Conservation (phyloP, 1,284 basidiomycete genomes). For the Malassezia psittaci region DNA sequence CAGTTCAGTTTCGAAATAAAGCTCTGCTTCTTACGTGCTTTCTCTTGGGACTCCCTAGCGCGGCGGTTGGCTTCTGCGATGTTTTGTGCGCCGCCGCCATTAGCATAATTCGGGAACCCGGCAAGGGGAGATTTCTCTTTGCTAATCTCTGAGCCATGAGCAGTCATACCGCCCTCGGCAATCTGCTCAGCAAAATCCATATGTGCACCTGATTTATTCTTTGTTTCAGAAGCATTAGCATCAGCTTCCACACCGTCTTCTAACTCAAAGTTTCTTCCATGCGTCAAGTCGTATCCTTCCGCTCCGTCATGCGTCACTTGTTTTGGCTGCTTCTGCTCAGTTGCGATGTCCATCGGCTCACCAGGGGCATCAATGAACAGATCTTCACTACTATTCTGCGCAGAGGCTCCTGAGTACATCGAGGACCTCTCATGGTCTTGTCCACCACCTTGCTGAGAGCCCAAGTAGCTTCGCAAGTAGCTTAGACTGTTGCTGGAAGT, state of each 20-base stretch:
- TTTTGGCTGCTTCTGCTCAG: neutral
- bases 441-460: neutral
- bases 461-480: neutral
- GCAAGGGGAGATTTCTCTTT: conserved; percentile 5
- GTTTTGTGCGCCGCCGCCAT: neutral
- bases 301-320: neutral
- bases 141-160: neutral
- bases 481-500: neutral
- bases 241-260: neutral
- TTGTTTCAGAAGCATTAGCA: neutral
- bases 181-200: neutral
- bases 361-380: neutral
- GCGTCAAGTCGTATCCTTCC: neutral
- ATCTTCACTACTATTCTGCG: neutral
- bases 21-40: neutral
- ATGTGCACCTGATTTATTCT: neutral
- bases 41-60: conserved; percentile 7
- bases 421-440: neutral
- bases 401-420: neutral
- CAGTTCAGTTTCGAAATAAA: conserved; percentile 14
- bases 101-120: conserved; percentile 11
- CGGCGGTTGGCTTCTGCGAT: conserved; percentile 13
- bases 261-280: neutral
- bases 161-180: neutral
- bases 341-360: neutral